A percentile compares a stretch with the other conserved stretches of the same genome.
These are phyloP conservation scores for Penicillium argentinense DNA, from an alignment of 495 filamentous ascomycete genomes.

Conservation along the genomic window DNA sequence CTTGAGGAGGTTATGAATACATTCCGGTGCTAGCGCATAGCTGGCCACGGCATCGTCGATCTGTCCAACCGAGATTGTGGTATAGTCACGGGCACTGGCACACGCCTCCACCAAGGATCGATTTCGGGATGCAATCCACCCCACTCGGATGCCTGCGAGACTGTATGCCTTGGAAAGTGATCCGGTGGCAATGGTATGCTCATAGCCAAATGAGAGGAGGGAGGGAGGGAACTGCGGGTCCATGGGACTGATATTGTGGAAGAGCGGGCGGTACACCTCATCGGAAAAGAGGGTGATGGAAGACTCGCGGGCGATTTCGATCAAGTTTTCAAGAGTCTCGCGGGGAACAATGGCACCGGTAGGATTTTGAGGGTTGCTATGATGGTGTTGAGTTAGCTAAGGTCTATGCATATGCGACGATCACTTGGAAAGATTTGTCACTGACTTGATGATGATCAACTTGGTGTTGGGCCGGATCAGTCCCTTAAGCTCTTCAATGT, in stretches of 20 bases:
- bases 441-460: constrained; percentile 64
- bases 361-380: constrained; percentile 87
- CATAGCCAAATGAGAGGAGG: constrained; percentile 68
- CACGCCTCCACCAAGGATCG: constrained; percentile 61
- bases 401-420: background rate
- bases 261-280: constrained; percentile 89
- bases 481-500: constrained; percentile 63
- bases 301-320: constrained; percentile 60
- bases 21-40: constrained; percentile 63
- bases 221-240: constrained; percentile 64
- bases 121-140: constrained; percentile 77
- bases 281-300: constrained; percentile 72
- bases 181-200: constrained; percentile 69
- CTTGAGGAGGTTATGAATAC: constrained; percentile 64
- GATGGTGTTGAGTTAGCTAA: constrained; percentile 5
- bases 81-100: constrained; percentile 73
- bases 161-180: constrained; percentile 88
- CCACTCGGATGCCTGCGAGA: constrained; percentile 76
- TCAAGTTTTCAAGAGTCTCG: constrained; percentile 57
- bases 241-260: constrained; percentile 66
- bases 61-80: constrained; percentile 80
- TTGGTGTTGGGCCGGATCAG: constrained; percentile 78
- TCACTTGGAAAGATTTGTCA: background rate
- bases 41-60: constrained; percentile 79
- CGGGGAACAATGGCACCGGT: constrained; percentile 72